Evolutionary conservation across 2,329 filamentous ascomycete species (phyloP), one percentile per base, ranked within the genome.

Genomic region (Trichoderma atroviride): DNA sequence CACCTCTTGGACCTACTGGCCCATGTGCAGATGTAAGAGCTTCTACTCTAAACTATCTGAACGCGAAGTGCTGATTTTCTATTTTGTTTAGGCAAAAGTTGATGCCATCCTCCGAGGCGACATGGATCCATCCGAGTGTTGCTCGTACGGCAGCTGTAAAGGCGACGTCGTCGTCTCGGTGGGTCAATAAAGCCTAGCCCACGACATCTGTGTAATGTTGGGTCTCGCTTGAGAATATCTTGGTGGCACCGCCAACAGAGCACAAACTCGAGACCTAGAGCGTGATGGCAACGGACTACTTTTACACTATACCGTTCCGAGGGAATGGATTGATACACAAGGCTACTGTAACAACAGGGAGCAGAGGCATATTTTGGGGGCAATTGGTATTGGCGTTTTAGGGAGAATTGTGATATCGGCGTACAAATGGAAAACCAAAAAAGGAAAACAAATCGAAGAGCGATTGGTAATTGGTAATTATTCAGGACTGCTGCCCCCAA

Each of bases 131-230:
- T 82, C 85, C 33, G 82, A 78, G 14, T 87, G 85, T 76, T 87
- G 85, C 75, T 83, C 83, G n/a, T 86, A 87, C 71, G 85, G 85
- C 61, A 78, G 78, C 40, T 87, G 85, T 77, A 83, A 83, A 68
- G 81, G 81, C 65, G 81, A 85, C 70, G 82, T 86, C 59, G 82
- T 86, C 55, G 74, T 85, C 63, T 79, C 80, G 11, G 83, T 85
- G 75, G 80, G 78, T 65, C 80, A 75, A 74, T 73, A 40, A 73
- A 29, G 16, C 16, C 22, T 22, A 29, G 1, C 22, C 16, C 2
- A 31, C 6, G 11, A 67, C 55, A 19, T 22, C 14, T 19, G 61
- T 40, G 22, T 29, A 29, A 22, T n/a, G 52, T n/a, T 22, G 22
- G 50, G 16, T 16, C 7, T 29, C 61, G 35, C 59, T 40, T 27